Evolutionary conservation across 768 basidiomycete species (phyloP).

Genomic region (Saitozyma podzolica): DNA sequence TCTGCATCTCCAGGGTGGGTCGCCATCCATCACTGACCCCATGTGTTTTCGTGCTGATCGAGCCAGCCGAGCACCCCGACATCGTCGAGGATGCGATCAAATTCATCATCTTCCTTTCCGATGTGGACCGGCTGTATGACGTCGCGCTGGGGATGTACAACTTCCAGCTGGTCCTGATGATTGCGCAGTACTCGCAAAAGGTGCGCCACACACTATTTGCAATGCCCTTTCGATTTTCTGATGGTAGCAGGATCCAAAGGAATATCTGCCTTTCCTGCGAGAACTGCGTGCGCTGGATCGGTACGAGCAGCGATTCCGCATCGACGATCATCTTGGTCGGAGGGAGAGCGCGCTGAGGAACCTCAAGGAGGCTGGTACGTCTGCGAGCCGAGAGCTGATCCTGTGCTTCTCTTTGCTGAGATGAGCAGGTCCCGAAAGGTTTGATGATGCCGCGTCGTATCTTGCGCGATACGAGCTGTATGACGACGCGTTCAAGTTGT

Average conservation of each 20-base stretch:
- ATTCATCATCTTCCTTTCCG: constrained; percentile 96
- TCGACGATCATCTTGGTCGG: constrained; percentile 86
- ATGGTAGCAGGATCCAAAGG: constrained; percentile 78
- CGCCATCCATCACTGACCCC: background rate
- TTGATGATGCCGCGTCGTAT: constrained; percentile 78
- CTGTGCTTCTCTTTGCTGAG: too few relatives aligned
- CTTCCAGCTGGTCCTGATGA: constrained; percentile 89
- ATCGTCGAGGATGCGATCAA: constrained; percentile 95
- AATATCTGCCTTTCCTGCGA: constrained; percentile 94
- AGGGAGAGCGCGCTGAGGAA: constrained; percentile 72
- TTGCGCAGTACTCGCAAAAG: constrained; percentile 96
- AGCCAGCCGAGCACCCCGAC: constrained; percentile 63
- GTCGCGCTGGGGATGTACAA: constrained; percentile 99
- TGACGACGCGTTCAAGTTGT: constrained; percentile 70
- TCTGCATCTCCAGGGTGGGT: constrained; percentile 72
- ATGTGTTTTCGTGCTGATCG: constrained; percentile 3
- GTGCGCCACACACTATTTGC: constrained; percentile 54
- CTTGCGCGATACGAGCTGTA: constrained; percentile 76
- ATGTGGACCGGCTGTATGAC: constrained; percentile 86
- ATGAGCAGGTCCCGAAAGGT: constrained; percentile 63
- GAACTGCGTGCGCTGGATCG: constrained; percentile 78
- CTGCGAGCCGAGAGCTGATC: background rate
- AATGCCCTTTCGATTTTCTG: background rate
- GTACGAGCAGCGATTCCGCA: constrained; percentile 81
- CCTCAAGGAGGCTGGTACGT: constrained; percentile 69